A percentile compares a stretch with the other conserved stretches of the same genome.
phyloP scores from a whole-genome alignment of 768 basidiomycete genomes.

The Paxillus ammoniavirescens region DNA sequence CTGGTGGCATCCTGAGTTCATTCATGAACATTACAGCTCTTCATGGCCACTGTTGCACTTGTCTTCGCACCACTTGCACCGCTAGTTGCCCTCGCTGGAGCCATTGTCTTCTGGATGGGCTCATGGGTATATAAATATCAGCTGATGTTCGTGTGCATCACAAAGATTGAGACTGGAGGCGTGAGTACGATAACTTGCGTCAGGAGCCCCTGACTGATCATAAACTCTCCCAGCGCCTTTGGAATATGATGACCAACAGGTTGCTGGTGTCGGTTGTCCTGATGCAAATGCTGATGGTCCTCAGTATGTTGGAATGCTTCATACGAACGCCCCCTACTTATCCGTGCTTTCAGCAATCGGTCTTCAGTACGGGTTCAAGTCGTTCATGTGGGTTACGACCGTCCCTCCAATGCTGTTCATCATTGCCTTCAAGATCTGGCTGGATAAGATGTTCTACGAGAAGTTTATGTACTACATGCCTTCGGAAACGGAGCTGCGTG shows the following conservation, averaged over 20 bases:
- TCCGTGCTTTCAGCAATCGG: slow-evolving; percentile 63
- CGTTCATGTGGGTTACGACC: slow-evolving; percentile 79
- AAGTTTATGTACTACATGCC: slow-evolving; percentile 86
- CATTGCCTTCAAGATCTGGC: slow-evolving; percentile 80
- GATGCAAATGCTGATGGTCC: slow-evolving; percentile 85
- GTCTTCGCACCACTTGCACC: slow-evolving; percentile 96
- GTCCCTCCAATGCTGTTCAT: slow-evolving; percentile 85
- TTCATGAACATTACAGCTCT: slow-evolving; percentile 45
- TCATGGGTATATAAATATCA: slow-evolving; percentile 95
- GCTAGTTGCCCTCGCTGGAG: slow-evolving; percentile 78
- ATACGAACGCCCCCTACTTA: not conserved
- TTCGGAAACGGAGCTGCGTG: slow-evolving; percentile 68
- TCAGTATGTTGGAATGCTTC: slow-evolving; percentile 58
- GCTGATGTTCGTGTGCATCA: slow-evolving; percentile 90
- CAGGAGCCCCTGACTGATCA: not conserved
- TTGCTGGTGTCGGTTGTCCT: slow-evolving; percentile 72
- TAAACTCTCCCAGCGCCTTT: slow-evolving; percentile 60
- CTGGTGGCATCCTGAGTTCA: slow-evolving; percentile 3
- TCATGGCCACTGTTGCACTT: slow-evolving; percentile 91
- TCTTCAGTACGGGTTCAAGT: slow-evolving; percentile 69
- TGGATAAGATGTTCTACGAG: slow-evolving; percentile 63
- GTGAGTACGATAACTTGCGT: slow-evolving; percentile 43
- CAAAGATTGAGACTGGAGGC: slow-evolving; percentile 91
- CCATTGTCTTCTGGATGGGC: slow-evolving; percentile 83
- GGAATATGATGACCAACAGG: slow-evolving; percentile 94